Evolutionary conservation across 164 flowering plant species (phyloP).

Genomic region (Magnolia changhungtana): DNA sequence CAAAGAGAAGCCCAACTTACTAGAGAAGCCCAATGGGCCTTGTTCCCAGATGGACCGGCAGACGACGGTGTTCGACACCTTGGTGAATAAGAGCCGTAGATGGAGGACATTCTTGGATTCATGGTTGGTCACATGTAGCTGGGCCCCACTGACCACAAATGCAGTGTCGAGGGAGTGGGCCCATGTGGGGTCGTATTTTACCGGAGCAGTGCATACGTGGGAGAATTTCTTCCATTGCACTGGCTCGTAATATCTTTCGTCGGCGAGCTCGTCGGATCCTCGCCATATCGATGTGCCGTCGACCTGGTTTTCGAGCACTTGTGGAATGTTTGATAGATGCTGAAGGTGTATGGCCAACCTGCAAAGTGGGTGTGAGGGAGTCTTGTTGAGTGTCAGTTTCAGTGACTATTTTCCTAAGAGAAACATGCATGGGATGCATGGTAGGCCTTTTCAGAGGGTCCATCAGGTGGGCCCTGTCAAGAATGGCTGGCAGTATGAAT

Average conservation of each 20-base stretch:
- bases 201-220: slow-evolving; percentile 59
- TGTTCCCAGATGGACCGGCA: slow-evolving; percentile 48
- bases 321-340: slow-evolving; percentile 50
- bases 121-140: slow-evolving; percentile 55
- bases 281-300: slow-evolving; percentile 26
- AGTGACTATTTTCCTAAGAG: too few relatives aligned
- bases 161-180: slow-evolving; percentile 18
- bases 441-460: too few relatives aligned
- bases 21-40: slow-evolving; percentile 35
- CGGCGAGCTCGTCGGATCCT: slow-evolving; percentile 33
- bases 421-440: too few relatives aligned
- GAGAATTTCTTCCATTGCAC: slow-evolving; percentile 52
- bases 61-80: slow-evolving; percentile 28
- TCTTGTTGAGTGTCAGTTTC: too few relatives aligned
- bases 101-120: slow-evolving; percentile 60
- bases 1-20: slow-evolving; percentile 43
- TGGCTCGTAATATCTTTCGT: slow-evolving; percentile 34
- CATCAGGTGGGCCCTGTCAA: too few relatives aligned
- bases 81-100: slow-evolving; percentile 55
- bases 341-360: slow-evolving; percentile 81
- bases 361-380: not conserved
- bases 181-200: slow-evolving; percentile 49
- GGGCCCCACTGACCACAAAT: slow-evolving; percentile 76
- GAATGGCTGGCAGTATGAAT: too few relatives aligned
- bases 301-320: slow-evolving; percentile 39